A percentile compares a stretch with the other conserved stretches of the same genome.
Evolutionary conservation across 768 basidiomycete species (phyloP).

Genomic region (Pleurotus ostreatus): DNA sequence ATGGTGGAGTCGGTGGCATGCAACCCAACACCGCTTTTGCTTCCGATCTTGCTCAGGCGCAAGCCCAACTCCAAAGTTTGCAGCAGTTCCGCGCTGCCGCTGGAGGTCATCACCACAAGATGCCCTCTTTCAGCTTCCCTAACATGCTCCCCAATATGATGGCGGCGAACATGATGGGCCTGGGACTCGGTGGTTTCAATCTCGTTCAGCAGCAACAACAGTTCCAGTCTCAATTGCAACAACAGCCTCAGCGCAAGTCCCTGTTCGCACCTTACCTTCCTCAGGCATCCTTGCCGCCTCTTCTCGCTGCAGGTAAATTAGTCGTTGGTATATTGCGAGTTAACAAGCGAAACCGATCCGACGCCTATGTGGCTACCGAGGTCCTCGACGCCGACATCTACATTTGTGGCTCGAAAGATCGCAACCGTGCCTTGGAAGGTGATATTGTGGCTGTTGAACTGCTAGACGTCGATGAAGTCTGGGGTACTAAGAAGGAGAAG

Average conservation of each 20-base stretch:
- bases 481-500: slow-evolving; percentile 99
- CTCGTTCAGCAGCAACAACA: slow-evolving; percentile 90
- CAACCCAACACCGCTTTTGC: slow-evolving; percentile 63
- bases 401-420: slow-evolving; percentile 97
- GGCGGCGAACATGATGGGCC: slow-evolving; percentile 95
- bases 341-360: slow-evolving; percentile 97
- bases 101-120: slow-evolving; percentile 92
- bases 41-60: slow-evolving; percentile 91
- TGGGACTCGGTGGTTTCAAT: slow-evolving; percentile 78
- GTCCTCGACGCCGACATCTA: slow-evolving; percentile 99
- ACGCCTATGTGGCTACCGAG: slow-evolving; percentile 98
- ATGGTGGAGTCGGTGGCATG: slow-evolving; percentile 70
- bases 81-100: slow-evolving; percentile 96
- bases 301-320: slow-evolving; percentile 93
- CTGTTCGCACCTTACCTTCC: slow-evolving; percentile 98
- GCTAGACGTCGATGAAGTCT: slow-evolving; percentile 95
- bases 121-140: slow-evolving; percentile 96
- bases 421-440: slow-evolving; percentile 96
- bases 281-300: slow-evolving; percentile 93
- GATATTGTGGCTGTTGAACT: slow-evolving; percentile 98
- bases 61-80: slow-evolving; percentile 92
- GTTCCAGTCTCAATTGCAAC: slow-evolving; percentile 93
- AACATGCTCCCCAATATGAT: slow-evolving; percentile 98
- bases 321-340: slow-evolving; percentile 97
- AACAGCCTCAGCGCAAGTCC: slow-evolving; percentile 96